Conservation (phyloP, 352 stramenopile species). For the Pythium grandisporangium region DNA sequence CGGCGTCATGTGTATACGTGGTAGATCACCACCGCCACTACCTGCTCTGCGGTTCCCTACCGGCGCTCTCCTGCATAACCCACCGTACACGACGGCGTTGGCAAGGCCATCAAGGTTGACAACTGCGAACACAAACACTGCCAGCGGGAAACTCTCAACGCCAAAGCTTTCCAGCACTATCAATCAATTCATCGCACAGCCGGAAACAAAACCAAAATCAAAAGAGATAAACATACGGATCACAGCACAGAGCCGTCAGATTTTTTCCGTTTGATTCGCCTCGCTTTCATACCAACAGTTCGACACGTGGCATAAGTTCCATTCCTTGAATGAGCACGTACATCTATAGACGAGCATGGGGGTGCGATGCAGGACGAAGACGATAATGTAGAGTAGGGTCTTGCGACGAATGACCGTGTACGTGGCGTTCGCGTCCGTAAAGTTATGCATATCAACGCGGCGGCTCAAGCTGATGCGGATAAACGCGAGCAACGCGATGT, state of each 20-base stretch:
- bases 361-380: constrained; percentile 56
- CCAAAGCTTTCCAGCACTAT: constrained; percentile 25
- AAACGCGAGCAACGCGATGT: constrained; percentile 50
- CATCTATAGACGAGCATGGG: constrained; percentile 64
- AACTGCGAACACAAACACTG: constrained; percentile 43
- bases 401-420: constrained; percentile 66
- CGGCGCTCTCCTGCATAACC: constrained; percentile 27
- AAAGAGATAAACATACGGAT: too few relatives aligned
- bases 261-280: too few relatives aligned
- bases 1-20: not conserved
- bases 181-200: too few relatives aligned
- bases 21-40: not conserved
- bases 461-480: constrained; percentile 62
- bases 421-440: constrained; percentile 47
- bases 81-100: constrained; percentile 65
- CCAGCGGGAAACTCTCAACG: constrained; percentile 25
- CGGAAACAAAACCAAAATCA: too few relatives aligned
- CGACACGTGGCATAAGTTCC: too few relatives aligned
- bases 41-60: not conserved
- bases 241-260: too few relatives aligned
- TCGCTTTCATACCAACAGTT: too few relatives aligned
- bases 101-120: constrained; percentile 63
- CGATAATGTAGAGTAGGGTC: constrained; percentile 57
- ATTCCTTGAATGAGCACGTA: not conserved
- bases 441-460: constrained; percentile 51